phyloP scores from a whole-genome alignment of 176 grass and related monocot genomes.

The Echinochloa phyllopogon region DNA sequence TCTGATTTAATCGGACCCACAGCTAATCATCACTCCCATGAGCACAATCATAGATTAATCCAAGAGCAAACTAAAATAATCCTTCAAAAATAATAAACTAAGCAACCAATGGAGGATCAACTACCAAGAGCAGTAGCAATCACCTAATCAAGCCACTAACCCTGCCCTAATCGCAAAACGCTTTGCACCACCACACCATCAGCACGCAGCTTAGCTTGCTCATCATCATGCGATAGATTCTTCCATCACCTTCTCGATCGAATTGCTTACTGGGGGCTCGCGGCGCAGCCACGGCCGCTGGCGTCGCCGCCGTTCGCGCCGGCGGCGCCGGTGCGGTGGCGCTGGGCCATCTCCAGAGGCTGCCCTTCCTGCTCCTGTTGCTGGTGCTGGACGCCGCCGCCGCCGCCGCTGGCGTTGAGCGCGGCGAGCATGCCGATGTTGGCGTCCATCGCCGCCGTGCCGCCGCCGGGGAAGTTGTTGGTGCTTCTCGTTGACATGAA shows the following conservation, averaged over 20 bases:
- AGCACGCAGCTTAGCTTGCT: background rate
- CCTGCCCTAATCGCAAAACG: conserved; percentile 39
- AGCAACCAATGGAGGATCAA: conserved; percentile 50
- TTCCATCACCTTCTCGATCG: background rate
- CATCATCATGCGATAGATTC: background rate
- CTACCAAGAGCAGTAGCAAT: conserved; percentile 52
- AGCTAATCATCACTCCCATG: conserved; percentile 54
- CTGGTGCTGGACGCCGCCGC: conserved; percentile 44
- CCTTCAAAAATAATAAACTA: conserved; percentile 48
- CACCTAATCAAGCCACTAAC: conserved; percentile 51
- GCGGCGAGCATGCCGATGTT: conserved; percentile 89
- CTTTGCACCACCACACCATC: conserved; percentile 38
- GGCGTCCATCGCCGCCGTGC: conserved; percentile 48
- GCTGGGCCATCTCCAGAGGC: conserved; percentile 36
- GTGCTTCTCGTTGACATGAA: conserved; percentile 59
- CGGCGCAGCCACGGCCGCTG: conserved; percentile 27
- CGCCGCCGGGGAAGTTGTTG: conserved; percentile 59
- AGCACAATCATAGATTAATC: conserved; percentile 56
- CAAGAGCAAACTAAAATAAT: conserved; percentile 53
- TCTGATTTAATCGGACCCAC: conserved; percentile 44
- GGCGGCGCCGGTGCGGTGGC: conserved; percentile 33
- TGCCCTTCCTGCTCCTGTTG: conserved; percentile 24
- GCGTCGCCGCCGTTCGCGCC: conserved; percentile 51
- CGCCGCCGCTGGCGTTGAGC: conserved; percentile 60
- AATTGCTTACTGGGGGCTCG: conserved; percentile 61